Base-by-base conservation (phyloP, 306 rosid species). In the Adenanthera pavonina region DNA sequence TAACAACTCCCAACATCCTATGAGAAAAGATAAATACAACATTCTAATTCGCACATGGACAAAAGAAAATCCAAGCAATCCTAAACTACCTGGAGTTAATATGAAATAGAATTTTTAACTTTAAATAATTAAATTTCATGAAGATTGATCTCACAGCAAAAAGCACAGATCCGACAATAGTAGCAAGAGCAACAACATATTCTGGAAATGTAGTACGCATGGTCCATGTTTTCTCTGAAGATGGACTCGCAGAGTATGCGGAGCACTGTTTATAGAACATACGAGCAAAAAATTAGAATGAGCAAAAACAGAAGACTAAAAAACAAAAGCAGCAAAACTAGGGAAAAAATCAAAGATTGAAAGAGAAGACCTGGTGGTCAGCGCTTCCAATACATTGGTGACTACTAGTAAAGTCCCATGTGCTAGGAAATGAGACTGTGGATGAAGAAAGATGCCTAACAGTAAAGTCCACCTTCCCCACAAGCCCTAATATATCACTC, bases 211-310 rank as follows among this genome's bases (percentile, higher is more conserved):
- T 87, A 14, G 97, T 51, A 13, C 97, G 92, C 99, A 91, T 90
- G 78, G 97, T 93, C 99, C 97, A 93, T 41, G 95, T 95, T 85
- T 90, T 93, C 95, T 93, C 96, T 9, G 97, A 89, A 11, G 94
- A 86, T 71, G 91, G 89, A 78, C 74, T 87, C 38, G 95, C 88
- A 77, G 85, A n/a, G 87, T 87, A 95, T 46, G 97, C 97, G 20
- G 97, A 87, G 74, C 99, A 93, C 97, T 91, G 86, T 76, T 69
- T 59, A 46, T 14, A 53, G 41, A 41, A 78, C 56, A 70, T 25
- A 52, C 43, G 70, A 20, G 35, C 25, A 11, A 17, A 69, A 82
- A 86, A 70, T 17, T n/a, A 86, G 38, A 62, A 82, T 75, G n/a
- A 75, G 74, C 14, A 62, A 49, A 33, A 62, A 34, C 20, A 49